Conservation (phyloP, 768 basidiomycete genomes). For the Trametes cubensis region DNA sequence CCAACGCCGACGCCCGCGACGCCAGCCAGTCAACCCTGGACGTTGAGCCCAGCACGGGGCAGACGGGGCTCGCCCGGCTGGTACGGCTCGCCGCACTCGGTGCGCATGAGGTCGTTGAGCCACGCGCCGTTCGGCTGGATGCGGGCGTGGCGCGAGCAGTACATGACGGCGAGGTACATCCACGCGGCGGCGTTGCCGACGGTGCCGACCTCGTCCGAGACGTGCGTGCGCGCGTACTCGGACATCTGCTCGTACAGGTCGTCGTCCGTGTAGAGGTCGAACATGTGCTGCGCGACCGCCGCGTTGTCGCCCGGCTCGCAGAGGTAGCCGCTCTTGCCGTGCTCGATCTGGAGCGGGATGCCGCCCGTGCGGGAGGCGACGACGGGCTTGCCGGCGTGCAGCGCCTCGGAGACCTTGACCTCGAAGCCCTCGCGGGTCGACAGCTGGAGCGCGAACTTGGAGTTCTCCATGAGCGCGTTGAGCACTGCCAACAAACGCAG, state of each 20-base stretch:
- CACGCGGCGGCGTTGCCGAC: constrained; percentile 75
- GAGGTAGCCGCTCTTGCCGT: constrained; percentile 88
- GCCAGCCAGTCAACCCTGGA: constrained; percentile 49
- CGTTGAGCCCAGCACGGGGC: constrained; percentile 60
- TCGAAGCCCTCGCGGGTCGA: constrained; percentile 96
- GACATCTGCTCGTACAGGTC: constrained; percentile 49
- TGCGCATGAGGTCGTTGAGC: constrained; percentile 80
- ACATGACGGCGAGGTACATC: constrained; percentile 80
- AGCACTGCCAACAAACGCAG: constrained; percentile 54
- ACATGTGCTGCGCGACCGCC: constrained; percentile 75
- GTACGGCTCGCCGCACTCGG: constrained; percentile 76
- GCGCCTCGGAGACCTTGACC: constrained; percentile 95
- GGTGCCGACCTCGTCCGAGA: constrained; percentile 82
- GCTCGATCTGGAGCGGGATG: constrained; percentile 87
- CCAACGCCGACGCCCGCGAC: neutral
- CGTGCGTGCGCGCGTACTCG: constrained; percentile 63
- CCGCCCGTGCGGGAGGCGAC: constrained; percentile 87
- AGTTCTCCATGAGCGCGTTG: constrained; percentile 86
- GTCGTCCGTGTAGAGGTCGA: constrained; percentile 76
- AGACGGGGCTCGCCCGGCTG: constrained; percentile 67
- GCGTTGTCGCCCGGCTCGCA: constrained; percentile 76
- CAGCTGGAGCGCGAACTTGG: constrained; percentile 88
- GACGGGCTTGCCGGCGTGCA: constrained; percentile 87
- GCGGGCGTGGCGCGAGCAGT: constrained; percentile 67
- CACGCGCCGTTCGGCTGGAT: constrained; percentile 81